Base-by-base conservation (phyloP, 148 eudicot species). In the Pouteria glomerata region DNA sequence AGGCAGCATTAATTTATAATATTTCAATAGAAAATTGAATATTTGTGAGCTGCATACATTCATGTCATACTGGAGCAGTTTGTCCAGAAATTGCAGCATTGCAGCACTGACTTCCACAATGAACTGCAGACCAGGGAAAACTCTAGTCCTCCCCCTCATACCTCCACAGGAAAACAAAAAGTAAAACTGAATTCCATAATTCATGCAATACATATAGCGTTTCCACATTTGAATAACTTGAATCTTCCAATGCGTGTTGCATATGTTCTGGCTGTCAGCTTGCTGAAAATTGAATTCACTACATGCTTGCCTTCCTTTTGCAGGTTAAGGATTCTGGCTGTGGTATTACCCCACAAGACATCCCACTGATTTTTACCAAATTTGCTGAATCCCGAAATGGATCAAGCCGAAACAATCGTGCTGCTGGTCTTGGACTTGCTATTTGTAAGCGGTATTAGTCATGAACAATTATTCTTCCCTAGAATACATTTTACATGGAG, bases 301-400 rank as follows among this genome's bases (percentile, higher is more conserved):
- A 1, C 15, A 16, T 5, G 1, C 1, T 44, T 30, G 1, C 58
- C 14, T 18, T 58, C 15, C 7, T 21, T 42, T n/a, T 74, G 69
- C 83, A 94, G 98, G 91, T 94, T 61, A 91, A 85, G 83, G 98
- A 94, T 80, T 81, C 96, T 47, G 98, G 98, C 0, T 89, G 95
- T 72, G 97, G 98, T 29, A 82, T 94, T 39, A 84, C 47, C 72
- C 83, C 91, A 13, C 90, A 86, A 78, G 98, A 94, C 14, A 78
- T 91, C 63, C 88, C 93, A 0, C 70, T 55, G 16, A 73, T 91
- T 56, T 94, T 94, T 75, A 88, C 86, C 60, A 94, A 87, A 77
- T 91, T 91, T 73, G 71, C 82, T 23, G 87, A 83, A 65, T 61
- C 82, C 52, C 88, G 72, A 58, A 76, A 61, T 76, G 81, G 66